Base-by-base conservation (phyloP, 345 rosid genomes). In the Ricinus communis region DNA sequence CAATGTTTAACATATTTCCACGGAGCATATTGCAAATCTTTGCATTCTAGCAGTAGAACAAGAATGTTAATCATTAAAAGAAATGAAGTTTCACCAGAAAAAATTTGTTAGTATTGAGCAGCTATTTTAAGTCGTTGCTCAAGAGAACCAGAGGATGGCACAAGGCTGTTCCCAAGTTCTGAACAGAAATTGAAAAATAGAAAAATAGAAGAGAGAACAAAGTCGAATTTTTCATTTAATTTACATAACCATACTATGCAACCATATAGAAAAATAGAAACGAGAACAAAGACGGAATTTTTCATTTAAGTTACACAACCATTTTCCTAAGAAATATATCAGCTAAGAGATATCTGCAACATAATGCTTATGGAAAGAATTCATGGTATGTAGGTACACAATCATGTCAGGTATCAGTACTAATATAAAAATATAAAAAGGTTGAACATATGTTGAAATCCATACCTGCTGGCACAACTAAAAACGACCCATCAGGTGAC, bases 401-500 rank as follows among this genome's bases (percentile, higher is more conserved):
- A n/a, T 22, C 4, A 52, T 58, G 46, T 22, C 4, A 52, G 46
- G 46, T 25, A 27, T 53, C 56, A 52, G 30, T 30, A 52, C 24
- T 19, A 50, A 19, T 19, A 57, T 51, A 16, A 69, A 24, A 49
- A 60, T 66, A 36, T 18, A 56, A 57, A 56, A 65, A 9, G 14
- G 45, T 14, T 18, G 15, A 18, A 69, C 66, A 66, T n/a, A 6
- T 14, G 19, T 40, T 49, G 18, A 65, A 62, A 51, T 49, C 2
- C 74, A 41, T 68, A 95, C 99, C 99, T 61, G 99, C 91, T 43
- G 98, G 99, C 70, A 75, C 86, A 73, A 95, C 90, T 80, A 95
- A 82, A 83, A 95, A 92, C 2, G 96, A 90, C 56, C 99, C 99
- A 88, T 92, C 99, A 79, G 96, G 98, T 54, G 99, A 93, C 98